These are phyloP conservation scores for Lepraria neglecta DNA, from an alignment of 495 filamentous ascomycete genomes.

Conservation along the genomic window DNA sequence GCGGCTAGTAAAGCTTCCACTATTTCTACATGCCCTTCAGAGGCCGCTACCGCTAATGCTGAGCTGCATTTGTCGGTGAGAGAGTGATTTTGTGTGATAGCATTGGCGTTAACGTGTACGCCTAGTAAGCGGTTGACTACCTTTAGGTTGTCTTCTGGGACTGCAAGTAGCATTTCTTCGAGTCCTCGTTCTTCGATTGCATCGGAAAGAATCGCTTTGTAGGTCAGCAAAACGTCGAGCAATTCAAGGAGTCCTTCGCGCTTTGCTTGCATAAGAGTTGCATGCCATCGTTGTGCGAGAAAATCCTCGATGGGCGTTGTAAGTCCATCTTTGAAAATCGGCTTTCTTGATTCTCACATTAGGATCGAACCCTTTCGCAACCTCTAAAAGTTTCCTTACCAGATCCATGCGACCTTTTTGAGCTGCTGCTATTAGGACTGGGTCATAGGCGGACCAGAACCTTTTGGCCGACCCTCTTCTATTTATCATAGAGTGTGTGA, in stretches of 20 bases:
- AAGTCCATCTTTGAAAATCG: background rate
- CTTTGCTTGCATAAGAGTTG: background rate
- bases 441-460: background rate
- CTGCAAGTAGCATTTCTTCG: background rate
- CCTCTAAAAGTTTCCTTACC: background rate
- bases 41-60: background rate
- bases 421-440: background rate
- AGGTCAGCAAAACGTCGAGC: background rate
- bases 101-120: background rate
- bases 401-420: background rate
- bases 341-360: too few relatives aligned
- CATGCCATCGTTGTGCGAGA: background rate
- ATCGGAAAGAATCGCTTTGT: background rate
- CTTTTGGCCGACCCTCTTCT: background rate
- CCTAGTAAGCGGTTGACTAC: background rate
- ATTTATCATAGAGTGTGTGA: background rate
- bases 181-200: background rate
- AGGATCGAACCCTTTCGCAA: background rate
- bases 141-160: background rate
- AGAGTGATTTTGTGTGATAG: background rate
- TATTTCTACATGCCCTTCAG: background rate
- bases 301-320: background rate
- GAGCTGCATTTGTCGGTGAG: background rate
- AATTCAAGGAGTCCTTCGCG: background rate
- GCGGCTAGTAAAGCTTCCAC: background rate